Base-by-base conservation (phyloP, 2,329 filamentous ascomycete species). In the Daldinia sp. region DNA sequence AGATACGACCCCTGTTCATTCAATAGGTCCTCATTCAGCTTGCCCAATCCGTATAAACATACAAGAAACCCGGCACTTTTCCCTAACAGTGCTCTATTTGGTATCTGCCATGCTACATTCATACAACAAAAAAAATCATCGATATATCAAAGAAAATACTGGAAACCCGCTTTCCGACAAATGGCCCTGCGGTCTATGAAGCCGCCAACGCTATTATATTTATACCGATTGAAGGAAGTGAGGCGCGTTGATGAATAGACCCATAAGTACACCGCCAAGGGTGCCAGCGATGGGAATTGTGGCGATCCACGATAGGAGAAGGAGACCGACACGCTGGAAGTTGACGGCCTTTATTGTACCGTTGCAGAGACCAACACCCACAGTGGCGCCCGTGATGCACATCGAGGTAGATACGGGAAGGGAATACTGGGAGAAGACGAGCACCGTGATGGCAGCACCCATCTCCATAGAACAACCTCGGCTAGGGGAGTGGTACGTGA, bases 371-470 rank as follows among this genome's bases (percentile, higher is more conserved):
- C 90, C 91, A 55, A 94, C 92, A 67, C 92, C 92, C 50, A 93
- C 89, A 0, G 91, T 93, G 28, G 92, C 91, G 61, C 92, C 92
- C 1, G 91, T 93, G 79, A 94, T 93, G 79, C 92, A 94, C 91
- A 91, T 91, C 18, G 89, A 90, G 1, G 90, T 94, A 0, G 91
- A 93, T 30, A 94, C 91, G 41, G 92, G 92, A 0, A 94, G 89
- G 1, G 87, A 88, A 83, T 86, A 92, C 78, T 93, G 91, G 0
- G 90, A 92, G 84, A 92, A 92, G 77, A 94, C 80, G 26, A 93
- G 87, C 67, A 93, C 88, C 9, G 92, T 93, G 73, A 94, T 88
- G 72, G 92, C 90, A 50, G 92, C 91, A 53, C 92, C 92, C 87
- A 94, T 87, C 78, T 94, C 92, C 91, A 94, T 94, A 57, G 90